Conservation (phyloP, 2,329 filamentous ascomycete species). For the Neonectria sp. region DNA sequence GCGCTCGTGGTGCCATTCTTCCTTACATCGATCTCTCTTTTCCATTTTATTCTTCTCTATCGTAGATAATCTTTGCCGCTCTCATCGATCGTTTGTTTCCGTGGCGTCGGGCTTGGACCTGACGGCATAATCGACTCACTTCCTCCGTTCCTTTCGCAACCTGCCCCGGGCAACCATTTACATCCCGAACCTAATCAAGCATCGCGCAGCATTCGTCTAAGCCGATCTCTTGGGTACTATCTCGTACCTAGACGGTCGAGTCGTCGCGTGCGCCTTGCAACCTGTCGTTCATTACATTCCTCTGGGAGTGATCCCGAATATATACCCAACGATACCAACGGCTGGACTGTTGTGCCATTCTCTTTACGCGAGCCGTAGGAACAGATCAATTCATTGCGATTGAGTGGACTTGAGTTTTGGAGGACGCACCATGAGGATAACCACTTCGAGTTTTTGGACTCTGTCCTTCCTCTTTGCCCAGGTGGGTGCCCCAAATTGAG, state of each 20-base stretch:
- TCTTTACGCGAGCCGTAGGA: constrained; percentile 27
- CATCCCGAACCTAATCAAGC: constrained; percentile 14
- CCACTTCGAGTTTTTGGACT: constrained; percentile 12
- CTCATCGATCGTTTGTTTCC: constrained; percentile 28
- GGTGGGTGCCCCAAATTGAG: constrained; percentile 28
- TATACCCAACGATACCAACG: constrained; percentile 28
- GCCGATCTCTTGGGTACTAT: constrained; percentile 15
- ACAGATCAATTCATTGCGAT: constrained; percentile 3
- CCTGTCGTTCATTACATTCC: constrained; percentile 27
- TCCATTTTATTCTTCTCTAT: constrained; percentile 29
- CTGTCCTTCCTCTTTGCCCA: constrained; percentile 37
- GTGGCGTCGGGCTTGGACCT: constrained; percentile 38
- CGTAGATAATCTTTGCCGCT: constrained; percentile 36
- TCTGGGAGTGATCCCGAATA: constrained; percentile 17
- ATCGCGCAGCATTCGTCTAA: constrained; percentile 9
- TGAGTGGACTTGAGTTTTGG: not conserved
- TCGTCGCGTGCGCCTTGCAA: not conserved
- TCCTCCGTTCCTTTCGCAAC: constrained; percentile 24
- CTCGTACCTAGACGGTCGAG: constrained; percentile 1
- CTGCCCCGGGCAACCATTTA: constrained; percentile 44
- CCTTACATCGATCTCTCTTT: constrained; percentile 23
- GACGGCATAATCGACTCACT: constrained; percentile 30
- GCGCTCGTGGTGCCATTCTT: constrained; percentile 39
- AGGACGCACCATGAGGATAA: constrained; percentile 23
- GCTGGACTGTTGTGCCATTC: constrained; percentile 47